Conservation (phyloP, 23 red algal species). For the Gracilaria caudata region DNA sequence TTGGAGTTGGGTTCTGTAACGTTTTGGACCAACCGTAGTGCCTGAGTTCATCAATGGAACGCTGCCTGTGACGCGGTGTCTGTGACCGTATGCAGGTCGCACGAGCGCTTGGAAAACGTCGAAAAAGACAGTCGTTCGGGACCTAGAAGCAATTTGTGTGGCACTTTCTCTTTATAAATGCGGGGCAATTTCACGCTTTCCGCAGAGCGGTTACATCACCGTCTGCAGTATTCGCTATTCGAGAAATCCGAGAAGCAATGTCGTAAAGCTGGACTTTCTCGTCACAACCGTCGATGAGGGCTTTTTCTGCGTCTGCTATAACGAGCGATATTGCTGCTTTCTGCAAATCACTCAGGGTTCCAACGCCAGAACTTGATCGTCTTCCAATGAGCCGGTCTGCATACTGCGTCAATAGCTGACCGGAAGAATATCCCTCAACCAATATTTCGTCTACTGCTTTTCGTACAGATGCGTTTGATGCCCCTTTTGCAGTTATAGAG, state of each 20-base stretch:
- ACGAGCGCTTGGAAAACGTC: too few species aligned
- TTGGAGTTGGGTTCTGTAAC: too few species aligned
- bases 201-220: background rate
- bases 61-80: too few species aligned
- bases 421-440: conserved; percentile 73
- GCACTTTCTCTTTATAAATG: background rate
- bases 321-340: conserved; percentile 75
- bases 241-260: conserved; percentile 55
- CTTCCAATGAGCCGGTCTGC: conserved; percentile 39
- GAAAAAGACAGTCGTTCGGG: too few species aligned
- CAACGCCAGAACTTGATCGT: background rate
- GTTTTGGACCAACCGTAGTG: too few species aligned
- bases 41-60: too few species aligned
- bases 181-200: background rate
- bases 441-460: conserved; percentile 62
- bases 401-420: conserved; percentile 69
- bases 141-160: too few species aligned
- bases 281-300: conserved; percentile 81
- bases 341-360: conserved; percentile 78
- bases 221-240: conserved; percentile 23
- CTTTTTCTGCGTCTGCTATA: conserved; percentile 81
- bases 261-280: conserved; percentile 82
- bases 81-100: too few species aligned
- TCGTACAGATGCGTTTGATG: conserved; percentile 40
- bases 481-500: background rate